phyloP scores from a whole-genome alignment of 2,329 filamentous ascomycete species.

The Penicillium hordei region DNA sequence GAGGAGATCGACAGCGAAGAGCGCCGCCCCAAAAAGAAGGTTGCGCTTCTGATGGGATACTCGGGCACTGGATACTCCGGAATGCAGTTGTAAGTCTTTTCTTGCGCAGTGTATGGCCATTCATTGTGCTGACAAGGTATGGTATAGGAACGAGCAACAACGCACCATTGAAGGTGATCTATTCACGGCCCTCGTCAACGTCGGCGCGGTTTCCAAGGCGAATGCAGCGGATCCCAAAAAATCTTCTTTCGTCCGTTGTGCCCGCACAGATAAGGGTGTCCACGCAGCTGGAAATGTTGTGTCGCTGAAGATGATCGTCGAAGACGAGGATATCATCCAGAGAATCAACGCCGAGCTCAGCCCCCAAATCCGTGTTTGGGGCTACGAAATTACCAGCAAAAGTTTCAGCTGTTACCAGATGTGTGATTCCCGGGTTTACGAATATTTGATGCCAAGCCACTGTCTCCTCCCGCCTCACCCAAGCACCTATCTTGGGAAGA shows the following conservation, averaged over 20 bases:
- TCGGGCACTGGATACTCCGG: constrained; percentile 95
- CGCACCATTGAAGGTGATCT: constrained; percentile 96
- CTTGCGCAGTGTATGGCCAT: not conserved
- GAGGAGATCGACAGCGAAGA: constrained; percentile 88
- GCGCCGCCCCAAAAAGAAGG: constrained; percentile 89
- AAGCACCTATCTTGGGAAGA: constrained; percentile 78
- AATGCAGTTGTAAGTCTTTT: constrained; percentile 70
- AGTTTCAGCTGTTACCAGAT: constrained; percentile 92
- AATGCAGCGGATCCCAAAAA: constrained; percentile 98
- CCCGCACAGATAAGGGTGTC: constrained; percentile 94
- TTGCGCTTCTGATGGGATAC: constrained; percentile 93
- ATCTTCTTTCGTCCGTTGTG: constrained; percentile 88
- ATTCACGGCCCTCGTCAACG: constrained; percentile 85
- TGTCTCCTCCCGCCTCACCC: constrained; percentile 91
- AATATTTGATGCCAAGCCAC: constrained; percentile 93
- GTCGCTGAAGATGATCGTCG: constrained; percentile 91
- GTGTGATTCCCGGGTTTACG: constrained; percentile 94
- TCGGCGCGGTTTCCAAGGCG: constrained; percentile 91
- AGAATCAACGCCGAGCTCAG: constrained; percentile 87
- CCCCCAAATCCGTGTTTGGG: constrained; percentile 92
- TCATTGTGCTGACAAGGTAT: constrained; percentile 2
- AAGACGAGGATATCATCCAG: constrained; percentile 80
- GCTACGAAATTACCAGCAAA: constrained; percentile 83
- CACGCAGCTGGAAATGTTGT: constrained; percentile 95
- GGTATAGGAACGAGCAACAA: constrained; percentile 56